Base-by-base conservation (phyloP, 2,329 filamentous ascomycete genomes). In the Chrysoporthe deuterocubensis region DNA sequence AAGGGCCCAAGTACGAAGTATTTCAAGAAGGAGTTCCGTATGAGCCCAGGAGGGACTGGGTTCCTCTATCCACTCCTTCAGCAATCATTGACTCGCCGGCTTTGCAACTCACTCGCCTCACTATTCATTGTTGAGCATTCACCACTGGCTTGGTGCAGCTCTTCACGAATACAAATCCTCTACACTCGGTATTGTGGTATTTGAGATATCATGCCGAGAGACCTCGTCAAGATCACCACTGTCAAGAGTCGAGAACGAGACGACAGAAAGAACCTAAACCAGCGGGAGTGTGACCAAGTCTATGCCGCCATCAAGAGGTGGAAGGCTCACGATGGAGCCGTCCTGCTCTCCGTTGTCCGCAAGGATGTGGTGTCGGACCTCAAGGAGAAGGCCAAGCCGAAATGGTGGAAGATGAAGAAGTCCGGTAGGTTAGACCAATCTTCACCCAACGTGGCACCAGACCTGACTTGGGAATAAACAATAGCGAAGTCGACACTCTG, bases 281-380 rank as follows among this genome's bases (percentile, higher is more conserved):
- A 69, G n/a, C 52, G 42, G 14, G 68, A 69, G 66, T 69, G 68
- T 43, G 68, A 69, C 4, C 65, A 69, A 14, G 68, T 69, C 26
- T 68, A 68, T 32, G 43, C 56, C n/a, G 62, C 62, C 54, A 69
- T 69, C 32, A 69, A 69, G 42, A 32, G 62, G 50, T 69, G 68
- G 68, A 69, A 69, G 58, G 68, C 68, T 8, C 62, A 69, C 40
- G 66, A 68, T 40, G 66, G 66, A 9, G 68, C 68, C 4, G 68
- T 69, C 5, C 52, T 69, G 62, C 59, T 69, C 44, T 62, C 68
- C 7, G 40, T 69, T 8, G 68, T 69, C 34, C 64, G 68, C 11
- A 69, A 54, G 32, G 14, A 42, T 3, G 67, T 59, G 14, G 64
- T 69, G 11, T 26, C 62, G 11, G 14, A 46, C 2, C 21, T 69